Percentiles rank a stretch among this genome's conserved stretches.
Evolutionary conservation across 352 stramenopile genomes (phyloP).

Genomic region (Phytophthora europaea): DNA sequence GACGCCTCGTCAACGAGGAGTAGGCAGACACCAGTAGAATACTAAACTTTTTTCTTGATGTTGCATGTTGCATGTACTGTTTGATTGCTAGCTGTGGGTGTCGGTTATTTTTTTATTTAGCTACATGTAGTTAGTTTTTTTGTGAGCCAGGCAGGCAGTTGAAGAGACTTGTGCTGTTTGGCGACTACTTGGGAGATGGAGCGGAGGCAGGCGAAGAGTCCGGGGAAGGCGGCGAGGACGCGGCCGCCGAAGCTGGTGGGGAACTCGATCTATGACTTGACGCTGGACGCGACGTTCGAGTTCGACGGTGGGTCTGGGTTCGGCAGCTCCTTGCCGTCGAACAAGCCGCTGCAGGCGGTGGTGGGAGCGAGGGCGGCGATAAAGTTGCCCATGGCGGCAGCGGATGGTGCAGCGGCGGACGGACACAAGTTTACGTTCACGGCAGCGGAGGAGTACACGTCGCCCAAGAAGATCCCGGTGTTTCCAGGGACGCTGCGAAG

Average conservation of each 20-base stretch:
- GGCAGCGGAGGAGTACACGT: constrained; percentile 71
- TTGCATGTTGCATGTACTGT: constrained; percentile 2
- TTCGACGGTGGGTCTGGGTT: constrained; percentile 79
- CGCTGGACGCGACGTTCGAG: constrained; percentile 71
- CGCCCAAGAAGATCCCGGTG: constrained; percentile 81
- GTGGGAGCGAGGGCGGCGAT: constrained; percentile 23
- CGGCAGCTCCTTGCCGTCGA: constrained; percentile 64
- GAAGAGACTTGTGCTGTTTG: not conserved
- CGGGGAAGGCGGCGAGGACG: not conserved
- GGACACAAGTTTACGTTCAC: constrained; percentile 81
- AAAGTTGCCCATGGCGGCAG: constrained; percentile 26
- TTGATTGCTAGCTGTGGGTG: not conserved
- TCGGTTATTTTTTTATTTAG: not conserved
- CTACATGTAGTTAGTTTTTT: constrained; percentile 1
- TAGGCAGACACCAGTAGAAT: constrained; percentile 16
- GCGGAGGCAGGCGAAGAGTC: constrained; percentile 5
- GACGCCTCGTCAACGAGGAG: constrained; percentile 33
- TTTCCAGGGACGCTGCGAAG: constrained; percentile 74
- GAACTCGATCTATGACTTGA: constrained; percentile 58
- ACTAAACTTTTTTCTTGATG: not conserved
- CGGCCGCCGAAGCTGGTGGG: constrained; percentile 10
- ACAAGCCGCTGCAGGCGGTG: constrained; percentile 59
- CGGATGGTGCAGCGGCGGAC: not conserved
- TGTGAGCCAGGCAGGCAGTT: constrained; percentile 2
- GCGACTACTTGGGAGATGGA: constrained; percentile 31